A percentile compares a stretch with the other conserved stretches of the same genome.
Conservation (phyloP, 2,329 filamentous ascomycete genomes). For the Penicillium sp. region DNA sequence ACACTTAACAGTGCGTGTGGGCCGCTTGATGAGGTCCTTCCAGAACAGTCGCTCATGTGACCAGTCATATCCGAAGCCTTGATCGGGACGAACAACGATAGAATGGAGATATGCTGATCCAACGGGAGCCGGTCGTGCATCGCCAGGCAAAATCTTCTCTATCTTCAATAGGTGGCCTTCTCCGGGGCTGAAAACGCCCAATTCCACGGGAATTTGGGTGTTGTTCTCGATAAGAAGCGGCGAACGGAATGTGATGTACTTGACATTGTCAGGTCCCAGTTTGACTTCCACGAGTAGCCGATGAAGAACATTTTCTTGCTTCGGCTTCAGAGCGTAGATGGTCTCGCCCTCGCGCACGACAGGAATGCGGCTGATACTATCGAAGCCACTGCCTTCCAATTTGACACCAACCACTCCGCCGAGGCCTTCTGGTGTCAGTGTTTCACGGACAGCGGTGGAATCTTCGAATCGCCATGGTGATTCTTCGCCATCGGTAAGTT, state of each 20-base stretch:
- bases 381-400: constrained; percentile 91
- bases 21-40: constrained; percentile 81
- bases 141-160: constrained; percentile 92
- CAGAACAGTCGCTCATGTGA: constrained; percentile 86
- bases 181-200: constrained; percentile 83
- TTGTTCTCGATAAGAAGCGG: constrained; percentile 92
- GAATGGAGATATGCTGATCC: constrained; percentile 89
- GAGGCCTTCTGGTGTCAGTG: constrained; percentile 76
- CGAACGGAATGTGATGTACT: constrained; percentile 93
- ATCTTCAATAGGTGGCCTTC: constrained; percentile 93
- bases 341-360: constrained; percentile 94
- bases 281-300: constrained; percentile 88
- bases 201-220: constrained; percentile 90
- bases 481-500: constrained; percentile 83
- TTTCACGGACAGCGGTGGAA: constrained; percentile 93
- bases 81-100: constrained; percentile 82
- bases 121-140: constrained; percentile 83
- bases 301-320: constrained; percentile 80
- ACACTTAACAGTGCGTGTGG: constrained; percentile 84
- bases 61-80: constrained; percentile 96
- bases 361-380: constrained; percentile 80
- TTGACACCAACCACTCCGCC: constrained; percentile 76
- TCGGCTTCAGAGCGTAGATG: constrained; percentile 82
- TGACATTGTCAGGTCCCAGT: constrained; percentile 91
- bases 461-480: constrained; percentile 96